Percentiles rank a stretch among this genome's conserved stretches.
Evolutionary conservation across 169 alveolate genomes (phyloP).

Genomic region (Neospora caninum): DNA sequence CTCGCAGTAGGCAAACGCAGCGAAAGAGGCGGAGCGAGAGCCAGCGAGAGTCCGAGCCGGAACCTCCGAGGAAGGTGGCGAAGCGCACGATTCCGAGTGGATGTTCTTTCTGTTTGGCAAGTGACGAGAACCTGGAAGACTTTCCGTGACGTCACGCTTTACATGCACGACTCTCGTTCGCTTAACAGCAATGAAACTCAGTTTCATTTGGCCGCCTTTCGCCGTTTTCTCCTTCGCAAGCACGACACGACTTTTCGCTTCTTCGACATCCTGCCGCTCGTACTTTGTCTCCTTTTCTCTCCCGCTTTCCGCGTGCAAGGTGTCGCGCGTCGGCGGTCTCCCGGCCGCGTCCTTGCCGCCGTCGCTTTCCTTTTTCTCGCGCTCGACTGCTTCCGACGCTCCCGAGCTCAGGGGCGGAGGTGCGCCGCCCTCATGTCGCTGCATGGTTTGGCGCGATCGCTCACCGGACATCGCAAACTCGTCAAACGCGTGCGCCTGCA

Average conservation of each 20-base stretch:
- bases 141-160: too few species aligned
- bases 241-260: background rate
- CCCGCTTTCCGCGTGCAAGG: background rate
- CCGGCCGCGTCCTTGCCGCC: background rate
- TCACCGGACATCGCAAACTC: too few species aligned
- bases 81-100: background rate
- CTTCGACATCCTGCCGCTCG: background rate
- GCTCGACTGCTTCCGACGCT: too few species aligned
- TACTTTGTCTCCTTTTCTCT: background rate
- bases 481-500: too few species aligned
- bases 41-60: background rate
- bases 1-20: background rate
- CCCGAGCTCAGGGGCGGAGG: too few species aligned
- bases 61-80: background rate
- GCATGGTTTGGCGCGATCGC: too few species aligned
- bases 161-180: background rate
- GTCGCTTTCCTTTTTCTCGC: background rate
- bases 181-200: background rate
- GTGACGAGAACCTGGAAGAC: too few species aligned
- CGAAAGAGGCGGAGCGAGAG: background rate
- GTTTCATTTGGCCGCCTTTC: background rate
- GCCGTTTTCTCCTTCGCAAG: background rate
- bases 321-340: background rate
- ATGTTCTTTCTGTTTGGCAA: background rate
- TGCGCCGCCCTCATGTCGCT: too few species aligned